A percentile compares a stretch with the other conserved stretches of the same genome.
Conservation (phyloP, 148 eudicot species). For the Rhododendron simsii region DNA sequence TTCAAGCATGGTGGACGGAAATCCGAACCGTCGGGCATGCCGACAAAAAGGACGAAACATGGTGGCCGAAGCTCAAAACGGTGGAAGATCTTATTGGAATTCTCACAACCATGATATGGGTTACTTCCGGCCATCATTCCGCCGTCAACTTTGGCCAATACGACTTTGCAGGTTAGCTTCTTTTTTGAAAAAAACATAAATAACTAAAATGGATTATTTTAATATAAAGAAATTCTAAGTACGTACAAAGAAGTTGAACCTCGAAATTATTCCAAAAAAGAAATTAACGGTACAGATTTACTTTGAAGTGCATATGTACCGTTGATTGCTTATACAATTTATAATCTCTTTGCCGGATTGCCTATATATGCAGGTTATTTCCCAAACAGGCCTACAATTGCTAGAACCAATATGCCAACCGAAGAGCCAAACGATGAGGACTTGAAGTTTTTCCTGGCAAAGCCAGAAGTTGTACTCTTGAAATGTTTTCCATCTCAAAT, state of each 20-base stretch:
- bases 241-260: no score
- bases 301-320: no score
- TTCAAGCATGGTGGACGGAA: slow-evolving; percentile 81
- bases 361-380: neutral
- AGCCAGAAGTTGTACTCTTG: slow-evolving; percentile 35
- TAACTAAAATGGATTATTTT: no score
- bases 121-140: slow-evolving; percentile 74
- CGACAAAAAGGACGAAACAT: slow-evolving; percentile 65
- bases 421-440: slow-evolving; percentile 45
- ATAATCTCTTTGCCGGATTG: neutral
- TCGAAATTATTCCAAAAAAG: no score
- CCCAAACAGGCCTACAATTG: slow-evolving; percentile 64
- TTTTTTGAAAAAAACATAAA: no score
- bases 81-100: slow-evolving; percentile 36
- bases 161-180: slow-evolving; percentile 51
- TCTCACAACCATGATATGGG: slow-evolving; percentile 72
- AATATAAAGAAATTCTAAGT: no score
- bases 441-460: slow-evolving; percentile 29
- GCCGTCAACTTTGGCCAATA: slow-evolving; percentile 86
- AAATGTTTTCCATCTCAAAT: slow-evolving; percentile 52
- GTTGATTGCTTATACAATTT: no score
- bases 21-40: slow-evolving; percentile 58
- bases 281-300: no score
- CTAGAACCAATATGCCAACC: slow-evolving; percentile 55
- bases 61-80: slow-evolving; percentile 70